These are phyloP conservation scores for Dendrobium officinale DNA, from an alignment of 106 monocot species.

Conservation along the genomic window DNA sequence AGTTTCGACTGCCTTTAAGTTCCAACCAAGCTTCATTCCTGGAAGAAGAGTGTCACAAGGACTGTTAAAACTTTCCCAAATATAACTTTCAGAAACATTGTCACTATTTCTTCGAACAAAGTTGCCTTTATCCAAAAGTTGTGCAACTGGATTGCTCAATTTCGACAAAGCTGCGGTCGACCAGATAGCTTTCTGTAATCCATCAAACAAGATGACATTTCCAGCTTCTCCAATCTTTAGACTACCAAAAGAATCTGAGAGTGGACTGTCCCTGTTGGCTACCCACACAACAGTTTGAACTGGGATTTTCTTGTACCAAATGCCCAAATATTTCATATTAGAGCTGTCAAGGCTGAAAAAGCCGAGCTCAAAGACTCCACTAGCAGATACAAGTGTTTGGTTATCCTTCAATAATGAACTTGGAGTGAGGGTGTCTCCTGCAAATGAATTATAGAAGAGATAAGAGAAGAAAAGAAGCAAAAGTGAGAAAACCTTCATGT, in stretches of 20 bases:
- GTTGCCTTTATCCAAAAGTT: slow-evolving; percentile 1
- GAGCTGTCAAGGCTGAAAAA: slow-evolving; percentile 23
- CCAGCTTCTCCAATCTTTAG: background rate
- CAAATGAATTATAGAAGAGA: no score
- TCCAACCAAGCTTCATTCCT: background rate
- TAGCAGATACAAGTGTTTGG: slow-evolving; percentile 19
- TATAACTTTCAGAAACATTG: no score
- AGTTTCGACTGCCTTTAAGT: background rate
- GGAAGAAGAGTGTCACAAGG: background rate
- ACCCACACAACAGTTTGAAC: slow-evolving; percentile 4
- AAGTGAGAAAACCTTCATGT: no score
- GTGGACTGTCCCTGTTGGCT: background rate
- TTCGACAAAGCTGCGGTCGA: background rate
- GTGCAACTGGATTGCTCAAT: background rate
- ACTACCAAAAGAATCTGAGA: background rate
- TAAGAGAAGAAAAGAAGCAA: no score
- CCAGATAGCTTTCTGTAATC: background rate
- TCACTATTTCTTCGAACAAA: no score
- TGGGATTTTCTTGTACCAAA: slow-evolving; percentile 8
- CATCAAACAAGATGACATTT: background rate
- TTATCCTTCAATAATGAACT: no score
- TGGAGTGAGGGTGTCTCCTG: no score
- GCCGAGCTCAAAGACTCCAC: slow-evolving; percentile 29
- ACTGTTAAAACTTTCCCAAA: background rate
- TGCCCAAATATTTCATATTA: background rate